Conservation (phyloP, 345 rosid species). For the Citrus sp. region DNA sequence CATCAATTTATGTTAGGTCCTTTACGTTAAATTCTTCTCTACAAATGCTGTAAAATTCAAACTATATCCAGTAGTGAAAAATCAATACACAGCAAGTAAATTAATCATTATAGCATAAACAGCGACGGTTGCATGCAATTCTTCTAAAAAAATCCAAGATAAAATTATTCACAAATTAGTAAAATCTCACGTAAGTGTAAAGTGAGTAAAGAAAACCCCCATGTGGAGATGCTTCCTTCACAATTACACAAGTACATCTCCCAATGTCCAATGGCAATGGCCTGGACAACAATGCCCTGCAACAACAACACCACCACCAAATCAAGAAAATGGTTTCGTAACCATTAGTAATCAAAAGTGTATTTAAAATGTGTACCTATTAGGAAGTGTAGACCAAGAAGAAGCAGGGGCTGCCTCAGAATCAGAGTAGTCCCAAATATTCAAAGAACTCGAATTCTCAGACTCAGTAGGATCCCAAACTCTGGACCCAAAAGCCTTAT, state of each 20-base stretch:
- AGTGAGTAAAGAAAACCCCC: slow-evolving; percentile 71
- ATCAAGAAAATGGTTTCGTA: not conserved
- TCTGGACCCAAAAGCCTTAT: slow-evolving; percentile 46
- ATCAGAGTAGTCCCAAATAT: slow-evolving; percentile 91
- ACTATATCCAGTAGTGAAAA: not conserved
- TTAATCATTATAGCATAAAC: not conserved
- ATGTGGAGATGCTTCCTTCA: slow-evolving; percentile 55
- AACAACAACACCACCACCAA: slow-evolving; percentile 14
- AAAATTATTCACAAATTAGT: not conserved
- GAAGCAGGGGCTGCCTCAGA: slow-evolving; percentile 96
- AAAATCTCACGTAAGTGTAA: slow-evolving; percentile 67
- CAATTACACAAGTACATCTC: slow-evolving; percentile 80
- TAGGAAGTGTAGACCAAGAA: slow-evolving; percentile 89
- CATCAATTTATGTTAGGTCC: too few species aligned
- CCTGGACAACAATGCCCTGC: slow-evolving; percentile 75
- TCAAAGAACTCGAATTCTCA: slow-evolving; percentile 62
- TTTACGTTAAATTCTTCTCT: too few species aligned
- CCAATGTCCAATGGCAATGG: slow-evolving; percentile 88
- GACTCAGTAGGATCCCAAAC: slow-evolving; percentile 62
- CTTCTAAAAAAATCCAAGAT: not conserved
- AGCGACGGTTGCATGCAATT: not conserved
- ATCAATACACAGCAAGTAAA: not conserved
- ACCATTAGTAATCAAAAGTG: not conserved
- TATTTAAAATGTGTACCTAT: slow-evolving; percentile 37
- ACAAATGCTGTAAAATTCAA: not conserved